Base-by-base conservation (phyloP, 164 flowering plant genomes). In the Aristolochia californica region DNA sequence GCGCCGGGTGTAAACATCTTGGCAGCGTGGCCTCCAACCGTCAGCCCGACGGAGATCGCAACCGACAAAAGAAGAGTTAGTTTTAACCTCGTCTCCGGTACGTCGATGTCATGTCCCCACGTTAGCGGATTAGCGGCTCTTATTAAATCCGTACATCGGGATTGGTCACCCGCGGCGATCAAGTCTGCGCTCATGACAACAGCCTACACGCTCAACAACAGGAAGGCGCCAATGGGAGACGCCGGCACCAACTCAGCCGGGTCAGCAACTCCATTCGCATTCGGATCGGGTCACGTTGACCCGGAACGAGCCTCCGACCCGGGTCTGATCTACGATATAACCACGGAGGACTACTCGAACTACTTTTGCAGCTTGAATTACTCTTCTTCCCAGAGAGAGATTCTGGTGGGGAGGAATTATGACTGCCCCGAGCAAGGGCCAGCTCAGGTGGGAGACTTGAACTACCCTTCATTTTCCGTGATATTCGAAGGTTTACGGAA, bases 21-120 rank as follows among this genome's bases (percentile, higher is more conserved):
- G 45, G 95, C 95, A 0, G 87, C 87, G 4, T 87, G 89, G 89
- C 81, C 87, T 1, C 78, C 79, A 1, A 70, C 23, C 11, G 63
- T 70, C 11, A 62, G 80, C 57, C 87, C 85, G 9, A 58, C 78
- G 5, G 5, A 25, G 18, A 72, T 83, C 45, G 62, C 61, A 9
- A 62, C 50, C 7, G 89, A 87, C 59, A 74, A 75, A 5, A 75
- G 95, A 72, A 70, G 76, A 2, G 80, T 78, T 2, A 44, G 12
- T 1, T 87, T 78, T 64, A 82, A 87, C 63, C 73, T 87, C 17
- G 60, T 82, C 12, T 84, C 91, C 2, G 95, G 95, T 10, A 87
- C 95, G 3, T 84, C 91, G 7, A 87, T 84, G 95, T 79, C 95
- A 2, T 87, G 91, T 53, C 88, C 95, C 11, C 95, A 87, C 59